Evolutionary conservation across 331 rosid species (phyloP), one percentile per base, ranked within the genome.

Genomic region (Malus hybrid): DNA sequence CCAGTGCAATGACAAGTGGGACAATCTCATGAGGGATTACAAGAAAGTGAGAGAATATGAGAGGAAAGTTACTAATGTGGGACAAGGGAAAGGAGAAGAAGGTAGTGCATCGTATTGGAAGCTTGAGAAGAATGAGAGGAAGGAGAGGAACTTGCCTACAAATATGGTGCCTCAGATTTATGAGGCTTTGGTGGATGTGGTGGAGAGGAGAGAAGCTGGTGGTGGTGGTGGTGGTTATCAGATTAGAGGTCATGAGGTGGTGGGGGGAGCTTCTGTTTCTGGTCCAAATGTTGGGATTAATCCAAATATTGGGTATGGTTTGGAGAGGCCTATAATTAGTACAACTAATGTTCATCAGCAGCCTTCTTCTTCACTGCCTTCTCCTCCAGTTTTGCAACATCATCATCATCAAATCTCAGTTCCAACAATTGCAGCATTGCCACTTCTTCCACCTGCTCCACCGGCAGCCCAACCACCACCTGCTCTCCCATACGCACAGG

Each of bases 1-100:
- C 79, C 88, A 84, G 70, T 84, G 88, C 83, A 84, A 84, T 65
- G 88, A 84, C 81, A 84, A 84, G 68, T 84, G 88, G 88, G 88
- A 84, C 63, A 84, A 84, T 60, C 83, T 84, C 64, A 84, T 84
- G 88, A 81, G 88, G 58, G 88, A 84, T 70, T 84, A 81, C 85
- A 84, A 84, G 88, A 84, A 81, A 68, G 85, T 84, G 50, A 81
- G 88, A 61, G 88, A 81, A 33, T 84, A 77, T 63, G 88, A 84
- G 78, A 77, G 76, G 79, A 50, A 69, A 19, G 63, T 29, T 68
- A 20, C 65, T 33, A 20, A 67, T 14, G 48, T 42, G 48, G 48
- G 48, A 42, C 28, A 48, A 52, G 53, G 61, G 20, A 66, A 46
- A 12, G 61, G 64, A 62, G 19, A 30, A 26, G 61, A 10, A 64